A percentile compares a stretch with the other conserved stretches of the same genome.
These are phyloP conservation scores for Cadophora sp. DNA, from an alignment of 2,329 filamentous ascomycete species.

Conservation along the genomic window DNA sequence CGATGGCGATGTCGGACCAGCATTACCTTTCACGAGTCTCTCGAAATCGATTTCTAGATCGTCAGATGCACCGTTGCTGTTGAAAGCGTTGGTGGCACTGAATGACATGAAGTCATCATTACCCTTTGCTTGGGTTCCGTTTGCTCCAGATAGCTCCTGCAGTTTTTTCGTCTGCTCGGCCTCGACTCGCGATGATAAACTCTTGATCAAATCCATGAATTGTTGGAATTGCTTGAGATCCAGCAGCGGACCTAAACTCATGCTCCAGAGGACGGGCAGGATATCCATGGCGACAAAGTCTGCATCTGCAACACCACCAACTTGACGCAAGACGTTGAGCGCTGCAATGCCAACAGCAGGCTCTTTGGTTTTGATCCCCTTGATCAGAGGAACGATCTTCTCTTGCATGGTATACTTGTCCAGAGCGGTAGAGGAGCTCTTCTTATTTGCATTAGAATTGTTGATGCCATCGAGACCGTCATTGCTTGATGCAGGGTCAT, in stretches of 20 bases:
- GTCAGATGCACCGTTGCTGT: slow-evolving; percentile 61
- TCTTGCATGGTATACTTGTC: slow-evolving; percentile 99
- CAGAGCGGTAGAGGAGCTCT: slow-evolving; percentile 76
- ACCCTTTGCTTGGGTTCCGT: slow-evolving; percentile 55
- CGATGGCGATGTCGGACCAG: slow-evolving; percentile 42
- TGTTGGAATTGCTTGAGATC: slow-evolving; percentile 86
- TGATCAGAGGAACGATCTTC: slow-evolving; percentile 89
- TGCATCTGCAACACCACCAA: slow-evolving; percentile 81
- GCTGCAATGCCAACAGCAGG: slow-evolving; percentile 97
- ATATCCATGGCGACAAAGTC: slow-evolving; percentile 94
- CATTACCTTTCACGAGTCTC: slow-evolving; percentile 81
- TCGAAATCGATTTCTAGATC: slow-evolving; percentile 87
- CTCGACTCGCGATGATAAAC: slow-evolving; percentile 80
- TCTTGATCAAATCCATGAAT: slow-evolving; percentile 90
- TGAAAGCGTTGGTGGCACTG: slow-evolving; percentile 64
- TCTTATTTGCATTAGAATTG: slow-evolving; percentile 56
- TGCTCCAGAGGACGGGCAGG: slow-evolving; percentile 87
- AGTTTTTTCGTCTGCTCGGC: slow-evolving; percentile 88
- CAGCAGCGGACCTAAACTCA: slow-evolving; percentile 88
- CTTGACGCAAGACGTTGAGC: slow-evolving; percentile 81
- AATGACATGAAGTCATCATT: slow-evolving; percentile 76
- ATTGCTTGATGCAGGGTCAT: slow-evolving; percentile 56
- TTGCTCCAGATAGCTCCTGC: slow-evolving; percentile 75
- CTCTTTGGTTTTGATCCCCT: slow-evolving; percentile 96
- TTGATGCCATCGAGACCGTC: slow-evolving; percentile 80